Percentiles rank a stretch among this genome's conserved stretches.
phyloP scores from a whole-genome alignment of 2,329 filamentous ascomycete species.

The Graphiopsis chlorocephala region DNA sequence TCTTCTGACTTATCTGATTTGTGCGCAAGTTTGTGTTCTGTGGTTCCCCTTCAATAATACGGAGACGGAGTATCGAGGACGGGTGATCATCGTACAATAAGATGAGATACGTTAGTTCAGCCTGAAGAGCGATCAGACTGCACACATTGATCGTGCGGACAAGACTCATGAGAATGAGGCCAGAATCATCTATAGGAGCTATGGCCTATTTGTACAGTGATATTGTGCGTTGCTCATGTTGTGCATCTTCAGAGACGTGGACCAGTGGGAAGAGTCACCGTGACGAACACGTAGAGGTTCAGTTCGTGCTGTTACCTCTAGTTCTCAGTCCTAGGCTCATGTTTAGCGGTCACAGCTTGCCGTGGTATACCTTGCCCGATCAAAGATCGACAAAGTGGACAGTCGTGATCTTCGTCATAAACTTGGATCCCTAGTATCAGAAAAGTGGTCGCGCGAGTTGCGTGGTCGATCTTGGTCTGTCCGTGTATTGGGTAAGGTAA shows the following conservation, averaged over 20 bases:
- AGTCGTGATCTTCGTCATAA: not conserved
- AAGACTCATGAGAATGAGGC: too few relatives aligned
- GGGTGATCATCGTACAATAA: not conserved
- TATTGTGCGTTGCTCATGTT: not conserved
- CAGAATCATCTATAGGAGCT: not conserved
- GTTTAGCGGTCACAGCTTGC: not conserved
- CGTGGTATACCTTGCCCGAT: not conserved
- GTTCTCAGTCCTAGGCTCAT: not conserved
- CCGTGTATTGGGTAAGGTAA: not conserved
- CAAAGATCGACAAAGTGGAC: not conserved
- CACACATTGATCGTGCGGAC: too few relatives aligned
- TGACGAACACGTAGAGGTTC: not conserved
- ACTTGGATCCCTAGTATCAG: not conserved
- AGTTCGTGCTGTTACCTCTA: not conserved
- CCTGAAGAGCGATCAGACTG: not conserved
- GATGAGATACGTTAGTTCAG: not conserved
- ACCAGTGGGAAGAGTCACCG: not conserved
- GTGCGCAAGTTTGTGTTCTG: not conserved
- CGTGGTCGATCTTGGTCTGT: not conserved
- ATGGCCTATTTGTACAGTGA: not conserved
- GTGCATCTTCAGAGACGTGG: not conserved
- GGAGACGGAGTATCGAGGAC: too few relatives aligned
- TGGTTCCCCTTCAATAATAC: too few relatives aligned
- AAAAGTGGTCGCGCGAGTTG: not conserved
- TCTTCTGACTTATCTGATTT: not conserved